Conservation (phyloP, 768 basidiomycete species). For the Hericium alpestre region DNA sequence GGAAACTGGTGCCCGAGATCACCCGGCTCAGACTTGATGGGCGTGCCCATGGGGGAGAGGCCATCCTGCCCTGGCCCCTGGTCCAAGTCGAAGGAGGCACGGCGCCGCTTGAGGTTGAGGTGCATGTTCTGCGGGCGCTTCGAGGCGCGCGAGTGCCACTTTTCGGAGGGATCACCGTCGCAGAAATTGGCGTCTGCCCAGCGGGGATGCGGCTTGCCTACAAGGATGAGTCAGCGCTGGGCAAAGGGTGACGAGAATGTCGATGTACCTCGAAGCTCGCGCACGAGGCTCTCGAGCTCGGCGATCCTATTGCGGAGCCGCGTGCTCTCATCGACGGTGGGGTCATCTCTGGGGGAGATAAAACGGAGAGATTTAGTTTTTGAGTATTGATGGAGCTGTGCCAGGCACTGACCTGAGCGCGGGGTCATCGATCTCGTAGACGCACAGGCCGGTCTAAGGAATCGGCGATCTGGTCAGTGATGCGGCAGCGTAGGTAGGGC, state of each 20-base stretch:
- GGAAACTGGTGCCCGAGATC: slow-evolving; percentile 11
- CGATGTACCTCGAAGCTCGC: slow-evolving; percentile 67
- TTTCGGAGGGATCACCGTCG: slow-evolving; percentile 72
- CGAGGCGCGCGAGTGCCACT: slow-evolving; percentile 77
- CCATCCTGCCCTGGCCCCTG: slow-evolving; percentile 9
- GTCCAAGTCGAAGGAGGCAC: slow-evolving; percentile 15
- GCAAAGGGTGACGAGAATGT: not conserved
- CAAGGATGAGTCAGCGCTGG: slow-evolving; percentile 1
- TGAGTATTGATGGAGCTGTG: not conserved
- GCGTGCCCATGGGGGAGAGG: slow-evolving; percentile 31
- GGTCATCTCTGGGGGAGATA: slow-evolving; percentile 55
- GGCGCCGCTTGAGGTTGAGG: slow-evolving; percentile 17
- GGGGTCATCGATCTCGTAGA: slow-evolving; percentile 90
- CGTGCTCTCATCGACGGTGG: slow-evolving; percentile 77
- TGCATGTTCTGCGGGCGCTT: slow-evolving; percentile 36
- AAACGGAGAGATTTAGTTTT: not conserved
- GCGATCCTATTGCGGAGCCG: slow-evolving; percentile 80
- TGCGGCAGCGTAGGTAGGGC: slow-evolving; percentile 5
- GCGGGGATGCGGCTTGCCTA: slow-evolving; percentile 79
- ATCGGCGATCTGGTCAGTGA: not conserved
- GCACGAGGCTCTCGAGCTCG: slow-evolving; percentile 84
- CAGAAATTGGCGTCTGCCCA: slow-evolving; percentile 76
- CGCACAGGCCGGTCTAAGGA: slow-evolving; percentile 78
- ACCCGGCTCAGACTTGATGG: slow-evolving; percentile 33
- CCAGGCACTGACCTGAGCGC: slow-evolving; percentile 49